phyloP scores from a whole-genome alignment of 305 asterid genomes.

The Rubia balearica region DNA sequence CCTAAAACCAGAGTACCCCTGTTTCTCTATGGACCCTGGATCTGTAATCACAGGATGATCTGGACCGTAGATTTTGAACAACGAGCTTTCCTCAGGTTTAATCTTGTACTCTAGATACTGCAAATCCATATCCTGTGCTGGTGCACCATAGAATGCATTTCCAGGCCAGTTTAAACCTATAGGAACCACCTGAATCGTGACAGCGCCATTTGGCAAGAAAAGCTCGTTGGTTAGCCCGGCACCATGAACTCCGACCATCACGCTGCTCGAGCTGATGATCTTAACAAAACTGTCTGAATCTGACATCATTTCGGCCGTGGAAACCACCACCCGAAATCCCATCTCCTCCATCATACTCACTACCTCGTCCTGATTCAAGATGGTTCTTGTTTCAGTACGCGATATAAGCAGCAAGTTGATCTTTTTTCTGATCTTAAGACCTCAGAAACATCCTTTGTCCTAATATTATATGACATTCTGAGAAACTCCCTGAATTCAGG shows the following conservation, averaged over 20 bases:
- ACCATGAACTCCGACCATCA: conserved; percentile 74
- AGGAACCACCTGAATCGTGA: conserved; percentile 54
- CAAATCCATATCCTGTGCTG: conserved; percentile 54
- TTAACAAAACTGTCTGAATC: conserved; percentile 34
- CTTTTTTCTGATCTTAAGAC: neutral
- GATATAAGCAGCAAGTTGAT: conserved; percentile 34
- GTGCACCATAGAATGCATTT: conserved; percentile 45
- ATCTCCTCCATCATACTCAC: conserved; percentile 42
- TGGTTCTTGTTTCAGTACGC: conserved; percentile 40
- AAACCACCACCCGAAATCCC: conserved; percentile 49
- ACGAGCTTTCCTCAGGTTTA: conserved; percentile 63
- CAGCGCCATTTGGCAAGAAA: conserved; percentile 62
- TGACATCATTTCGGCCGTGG: conserved; percentile 33
- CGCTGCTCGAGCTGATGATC: conserved; percentile 52
- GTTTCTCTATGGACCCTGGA: conserved; percentile 30
- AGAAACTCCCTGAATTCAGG: conserved; percentile 23
- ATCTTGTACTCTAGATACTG: conserved; percentile 58
- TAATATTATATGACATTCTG: conserved; percentile 16
- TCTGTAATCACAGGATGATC: conserved; percentile 40
- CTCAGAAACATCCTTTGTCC: conserved; percentile 8
- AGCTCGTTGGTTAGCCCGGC: conserved; percentile 75
- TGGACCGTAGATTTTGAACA: conserved; percentile 34
- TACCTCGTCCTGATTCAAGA: conserved; percentile 50
- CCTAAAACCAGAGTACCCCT: conserved; percentile 26
- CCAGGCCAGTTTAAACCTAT: conserved; percentile 73